Conservation (phyloP, 371 early-diverging fungal genomes). For the Mucor circinelloides region DNA sequence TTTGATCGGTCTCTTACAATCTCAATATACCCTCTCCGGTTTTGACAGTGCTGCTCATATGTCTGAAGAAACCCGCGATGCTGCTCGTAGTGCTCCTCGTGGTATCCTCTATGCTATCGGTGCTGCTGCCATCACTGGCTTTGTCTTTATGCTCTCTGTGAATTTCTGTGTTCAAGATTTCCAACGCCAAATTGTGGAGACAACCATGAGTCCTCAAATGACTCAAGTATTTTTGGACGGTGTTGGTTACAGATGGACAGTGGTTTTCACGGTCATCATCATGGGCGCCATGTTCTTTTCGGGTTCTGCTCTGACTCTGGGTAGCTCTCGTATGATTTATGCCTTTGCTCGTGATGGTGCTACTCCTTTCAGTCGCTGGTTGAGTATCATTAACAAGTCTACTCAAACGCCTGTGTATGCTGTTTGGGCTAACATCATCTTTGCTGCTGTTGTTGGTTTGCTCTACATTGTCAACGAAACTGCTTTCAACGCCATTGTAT, state of each 20-base stretch:
- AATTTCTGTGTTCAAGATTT: constrained; percentile 49
- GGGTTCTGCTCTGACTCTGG: constrained; percentile 51
- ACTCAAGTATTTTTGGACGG: constrained; percentile 63
- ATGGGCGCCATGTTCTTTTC: constrained; percentile 63
- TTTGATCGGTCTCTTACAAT: constrained; percentile 48
- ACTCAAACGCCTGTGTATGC: constrained; percentile 39
- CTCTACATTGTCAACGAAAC: constrained; percentile 42
- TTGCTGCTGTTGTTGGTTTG: constrained; percentile 40
- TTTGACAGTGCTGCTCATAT: constrained; percentile 80
- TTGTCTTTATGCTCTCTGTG: constrained; percentile 42
- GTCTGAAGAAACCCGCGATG: constrained; percentile 75
- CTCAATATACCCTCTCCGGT: constrained; percentile 64
- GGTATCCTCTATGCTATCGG: constrained; percentile 64
- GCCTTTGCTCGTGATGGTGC: constrained; percentile 79
- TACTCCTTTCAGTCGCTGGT: constrained; percentile 56
- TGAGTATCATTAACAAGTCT: constrained; percentile 37
- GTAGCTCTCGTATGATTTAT: constrained; percentile 72
- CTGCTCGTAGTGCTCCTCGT: constrained; percentile 64
- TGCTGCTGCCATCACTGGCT: constrained; percentile 46
- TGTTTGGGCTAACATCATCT: constrained; percentile 33
- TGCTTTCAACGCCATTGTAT: constrained; percentile 61
- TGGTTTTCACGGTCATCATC: constrained; percentile 52
- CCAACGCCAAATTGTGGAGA: constrained; percentile 46
- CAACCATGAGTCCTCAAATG: constrained; percentile 43
- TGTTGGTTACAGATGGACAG: constrained; percentile 56